Base-by-base conservation (phyloP, 2,329 filamentous ascomycete species). In the Aureobasidium leucospermi region DNA sequence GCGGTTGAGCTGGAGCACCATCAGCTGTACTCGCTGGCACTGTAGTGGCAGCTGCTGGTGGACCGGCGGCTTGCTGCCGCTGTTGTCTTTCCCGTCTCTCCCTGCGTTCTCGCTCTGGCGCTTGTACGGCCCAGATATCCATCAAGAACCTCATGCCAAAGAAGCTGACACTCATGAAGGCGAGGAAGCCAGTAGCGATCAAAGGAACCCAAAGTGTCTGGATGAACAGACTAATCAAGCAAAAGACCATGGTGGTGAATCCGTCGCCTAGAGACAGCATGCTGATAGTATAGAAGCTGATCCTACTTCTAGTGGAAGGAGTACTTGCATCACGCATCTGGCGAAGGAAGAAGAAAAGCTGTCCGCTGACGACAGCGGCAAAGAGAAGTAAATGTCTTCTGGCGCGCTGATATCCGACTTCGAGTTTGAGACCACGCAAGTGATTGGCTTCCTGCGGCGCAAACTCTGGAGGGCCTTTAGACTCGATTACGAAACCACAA, bases 101-200 rank as follows among this genome's bases (percentile, higher is more conserved):
- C 60, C 70, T 68, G 48, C 74, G 69, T 47, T 71, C 71, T 19
- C 75, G 70, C 62, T 80, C 78, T 3, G 79, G 78, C 28, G 76
- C 80, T 67, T 86, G 84, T 1, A 85, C 81, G 19, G 79, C 78
- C 84, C 83, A 86, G n/a, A 87, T 83, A 57, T 86, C 83, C 74
- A 85, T 82, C 66, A 86, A 74, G 64, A 87, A 86, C 56, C 82
- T 80, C 74, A 86, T 84, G 34, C 83, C 83, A 59, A 85, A 81
- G 67, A 83, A 82, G 60, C 81, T 80, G 28, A 85, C 81, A 15
- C 81, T 82, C 51, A 85, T 77, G 63, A 85, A 80, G 1, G 81
- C 78, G 16, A 86, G 69, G 66, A 85, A 86, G 2, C 80, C 80
- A 29, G 79, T 77, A 2, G 78, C 77, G 15, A 83, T 77, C 58